phyloP scores from a whole-genome alignment of 441 rosid genomes.

The Capsella rubella region DNA sequence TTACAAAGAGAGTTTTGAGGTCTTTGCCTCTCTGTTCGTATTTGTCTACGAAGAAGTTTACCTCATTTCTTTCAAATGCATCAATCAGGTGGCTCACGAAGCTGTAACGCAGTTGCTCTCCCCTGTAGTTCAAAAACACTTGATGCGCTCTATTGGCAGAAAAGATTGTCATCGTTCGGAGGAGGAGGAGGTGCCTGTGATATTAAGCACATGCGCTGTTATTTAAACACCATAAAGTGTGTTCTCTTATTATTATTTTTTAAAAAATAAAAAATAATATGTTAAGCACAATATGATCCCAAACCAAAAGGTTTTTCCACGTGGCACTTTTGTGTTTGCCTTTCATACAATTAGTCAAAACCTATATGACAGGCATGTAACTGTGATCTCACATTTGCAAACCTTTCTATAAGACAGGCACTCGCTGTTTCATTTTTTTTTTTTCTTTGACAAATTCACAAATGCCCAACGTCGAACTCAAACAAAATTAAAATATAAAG shows the following conservation, averaged over 20 bases:
- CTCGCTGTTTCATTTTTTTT: too few relatives aligned
- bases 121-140: slow-evolving; percentile 6
- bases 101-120: neutral
- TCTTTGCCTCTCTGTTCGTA: neutral
- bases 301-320: too few relatives aligned
- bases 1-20: neutral
- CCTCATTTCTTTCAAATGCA: neutral
- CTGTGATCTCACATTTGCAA: too few relatives aligned
- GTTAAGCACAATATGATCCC: too few relatives aligned
- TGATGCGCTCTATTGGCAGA: neutral
- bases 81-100: neutral
- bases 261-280: neutral
- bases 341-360: too few relatives aligned
- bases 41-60: neutral
- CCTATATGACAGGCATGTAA: too few relatives aligned
- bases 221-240: neutral
- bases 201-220: neutral
- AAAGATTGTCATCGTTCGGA: neutral
- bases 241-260: too few relatives aligned
- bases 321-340: too few relatives aligned
- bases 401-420: too few relatives aligned
- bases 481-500: too few relatives aligned
- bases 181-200: neutral
- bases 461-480: too few relatives aligned
- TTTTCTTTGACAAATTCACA: too few relatives aligned